Evolutionary conservation across 345 rosid genomes (phyloP).

Genomic region (Durio zibethinus): DNA sequence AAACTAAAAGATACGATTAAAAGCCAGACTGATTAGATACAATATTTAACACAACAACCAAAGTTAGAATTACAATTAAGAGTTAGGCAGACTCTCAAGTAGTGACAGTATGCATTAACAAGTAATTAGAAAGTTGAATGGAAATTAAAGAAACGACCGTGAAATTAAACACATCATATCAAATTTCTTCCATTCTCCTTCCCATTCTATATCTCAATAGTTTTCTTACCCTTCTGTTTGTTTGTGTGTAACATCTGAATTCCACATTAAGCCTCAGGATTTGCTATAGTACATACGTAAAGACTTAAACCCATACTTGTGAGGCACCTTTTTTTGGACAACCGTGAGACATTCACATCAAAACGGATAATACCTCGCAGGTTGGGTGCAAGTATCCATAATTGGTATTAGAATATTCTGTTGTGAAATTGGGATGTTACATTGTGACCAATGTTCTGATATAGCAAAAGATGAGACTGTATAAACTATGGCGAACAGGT

Average conservation of each 20-base stretch:
- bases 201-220: background rate
- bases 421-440: no score
- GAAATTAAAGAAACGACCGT: background rate
- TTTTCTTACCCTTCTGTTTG: background rate
- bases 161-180: background rate
- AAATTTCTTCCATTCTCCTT: background rate
- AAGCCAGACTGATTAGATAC: background rate
- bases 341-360: no score
- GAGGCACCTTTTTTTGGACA: no score
- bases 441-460: background rate
- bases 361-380: no score
- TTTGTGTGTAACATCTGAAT: no score
- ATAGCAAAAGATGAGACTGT: background rate
- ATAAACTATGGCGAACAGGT: background rate
- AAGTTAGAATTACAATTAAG: background rate
- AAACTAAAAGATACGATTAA: background rate
- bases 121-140: background rate
- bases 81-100: background rate
- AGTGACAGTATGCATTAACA: no score
- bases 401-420: no score
- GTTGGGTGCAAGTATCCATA: no score
- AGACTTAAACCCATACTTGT: no score
- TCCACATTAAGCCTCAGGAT: no score
- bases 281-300: no score
- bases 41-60: background rate